Conservation (phyloP, 2,329 filamentous ascomycete genomes). For the Clarireedia sp. region DNA sequence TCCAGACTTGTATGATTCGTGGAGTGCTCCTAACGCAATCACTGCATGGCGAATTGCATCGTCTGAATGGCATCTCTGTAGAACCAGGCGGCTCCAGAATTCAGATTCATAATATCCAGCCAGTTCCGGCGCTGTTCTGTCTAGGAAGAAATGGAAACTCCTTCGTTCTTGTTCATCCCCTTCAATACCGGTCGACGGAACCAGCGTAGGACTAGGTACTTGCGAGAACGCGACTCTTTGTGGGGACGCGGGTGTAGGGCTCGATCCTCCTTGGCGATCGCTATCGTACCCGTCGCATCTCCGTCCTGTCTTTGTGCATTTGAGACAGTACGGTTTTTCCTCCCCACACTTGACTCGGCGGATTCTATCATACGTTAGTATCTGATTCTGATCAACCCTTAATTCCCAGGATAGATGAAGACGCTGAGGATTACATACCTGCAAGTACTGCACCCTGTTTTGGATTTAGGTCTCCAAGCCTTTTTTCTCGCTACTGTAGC, state of each 20-base stretch:
- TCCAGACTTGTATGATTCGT: constrained; percentile 14
- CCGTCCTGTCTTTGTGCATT: constrained; percentile 24
- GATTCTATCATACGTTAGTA: constrained; percentile 15
- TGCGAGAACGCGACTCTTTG: neutral
- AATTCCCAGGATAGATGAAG: neutral
- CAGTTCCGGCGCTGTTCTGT: constrained; percentile 19
- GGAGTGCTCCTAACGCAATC: constrained; percentile 17
- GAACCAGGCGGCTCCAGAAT: constrained; percentile 22
- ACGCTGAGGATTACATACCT: constrained; percentile 15
- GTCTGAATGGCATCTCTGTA: constrained; percentile 18
- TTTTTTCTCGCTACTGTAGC: constrained; percentile 15
- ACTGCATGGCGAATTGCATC: constrained; percentile 20
- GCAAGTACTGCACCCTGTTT: constrained; percentile 25
- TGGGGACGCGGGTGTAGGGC: neutral
- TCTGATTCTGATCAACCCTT: neutral
- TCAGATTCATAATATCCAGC: constrained; percentile 18
- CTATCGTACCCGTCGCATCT: constrained; percentile 26
- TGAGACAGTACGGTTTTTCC: constrained; percentile 23
- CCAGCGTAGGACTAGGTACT: neutral
- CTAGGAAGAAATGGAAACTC: constrained; percentile 20
- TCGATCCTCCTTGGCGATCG: neutral
- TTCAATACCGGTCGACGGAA: neutral
- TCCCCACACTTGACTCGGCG: constrained; percentile 28
- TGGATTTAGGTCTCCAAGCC: constrained; percentile 24
- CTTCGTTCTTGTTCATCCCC: constrained; percentile 5